A percentile compares a stretch with the other conserved stretches of the same genome.
Evolutionary conservation across 164 flowering plant species (phyloP).

Genomic region (Magnolia changhungtana): DNA sequence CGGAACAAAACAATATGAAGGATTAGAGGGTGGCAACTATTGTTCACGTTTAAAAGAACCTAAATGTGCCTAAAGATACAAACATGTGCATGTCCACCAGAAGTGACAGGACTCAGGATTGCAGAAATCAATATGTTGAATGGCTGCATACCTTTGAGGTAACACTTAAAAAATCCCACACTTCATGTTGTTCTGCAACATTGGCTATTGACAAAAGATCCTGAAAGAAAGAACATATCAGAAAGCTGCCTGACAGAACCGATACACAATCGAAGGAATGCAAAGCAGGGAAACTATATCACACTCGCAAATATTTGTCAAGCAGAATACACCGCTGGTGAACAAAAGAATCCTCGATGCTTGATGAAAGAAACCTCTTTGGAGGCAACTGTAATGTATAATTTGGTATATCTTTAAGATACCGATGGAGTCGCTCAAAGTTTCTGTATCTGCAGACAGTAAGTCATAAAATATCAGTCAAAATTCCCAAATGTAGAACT

Average conservation of each 20-base stretch:
- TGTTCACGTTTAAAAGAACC: conserved; percentile 3
- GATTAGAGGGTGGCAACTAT: conserved; percentile 3
- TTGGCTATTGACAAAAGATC: conserved; percentile 95
- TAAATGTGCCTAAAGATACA: background rate
- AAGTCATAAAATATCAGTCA: conserved; percentile 12
- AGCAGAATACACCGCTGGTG: conserved; percentile 98
- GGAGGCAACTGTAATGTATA: conserved; percentile 94
- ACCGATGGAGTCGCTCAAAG: conserved; percentile 92
- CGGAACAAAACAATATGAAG: conserved; percentile 21
- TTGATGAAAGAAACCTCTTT: conserved; percentile 96
- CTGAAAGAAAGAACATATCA: conserved; percentile 33
- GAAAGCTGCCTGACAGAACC: conserved; percentile 16
- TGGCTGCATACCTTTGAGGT: conserved; percentile 72
- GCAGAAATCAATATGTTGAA: background rate
- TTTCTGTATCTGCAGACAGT: conserved; percentile 74
- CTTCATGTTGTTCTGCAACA: conserved; percentile 99
- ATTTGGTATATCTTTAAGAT: conserved; percentile 94
- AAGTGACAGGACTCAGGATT: background rate
- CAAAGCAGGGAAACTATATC: conserved; percentile 9
- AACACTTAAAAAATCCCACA: conserved; percentile 91
- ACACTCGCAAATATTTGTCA: conserved; percentile 89
- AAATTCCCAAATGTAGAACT: background rate
- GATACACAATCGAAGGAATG: conserved; percentile 2
- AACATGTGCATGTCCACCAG: background rate
- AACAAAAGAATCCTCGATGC: conserved; percentile 95